Conservation (phyloP, 192 early-diverging fungal species). For the Radiomyces spectabilis region DNA sequence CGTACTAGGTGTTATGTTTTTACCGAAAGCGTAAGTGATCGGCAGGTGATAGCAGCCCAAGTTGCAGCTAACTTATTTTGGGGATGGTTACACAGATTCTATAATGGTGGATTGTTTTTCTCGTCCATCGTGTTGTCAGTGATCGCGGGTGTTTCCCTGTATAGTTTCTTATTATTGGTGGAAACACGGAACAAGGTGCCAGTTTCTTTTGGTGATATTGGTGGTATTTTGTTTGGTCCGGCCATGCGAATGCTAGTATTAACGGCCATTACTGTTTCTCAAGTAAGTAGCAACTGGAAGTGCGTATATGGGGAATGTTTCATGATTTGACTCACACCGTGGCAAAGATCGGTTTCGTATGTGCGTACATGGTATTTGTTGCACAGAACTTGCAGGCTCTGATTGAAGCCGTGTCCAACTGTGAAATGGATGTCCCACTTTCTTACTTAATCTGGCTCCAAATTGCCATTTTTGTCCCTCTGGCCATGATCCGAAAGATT, state of each 20-base stretch:
- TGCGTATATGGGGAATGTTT: not conserved
- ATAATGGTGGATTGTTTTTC: constrained; percentile 56
- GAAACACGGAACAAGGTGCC: constrained; percentile 52
- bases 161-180: constrained; percentile 59
- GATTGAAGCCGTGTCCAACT: constrained; percentile 65
- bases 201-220: constrained; percentile 64
- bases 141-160: constrained; percentile 55
- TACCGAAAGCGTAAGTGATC: constrained; percentile 16
- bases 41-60: too few relatives aligned
- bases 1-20: constrained; percentile 27
- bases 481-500: constrained; percentile 87
- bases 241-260: constrained; percentile 54
- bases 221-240: constrained; percentile 51
- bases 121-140: constrained; percentile 44
- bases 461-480: constrained; percentile 68
- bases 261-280: constrained; percentile 34
- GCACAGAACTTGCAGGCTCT: constrained; percentile 79
- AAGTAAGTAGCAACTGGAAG: constrained; percentile 5
- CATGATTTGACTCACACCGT: not conserved
- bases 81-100: constrained; percentile 43
- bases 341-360: constrained; percentile 76
- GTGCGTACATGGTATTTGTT: constrained; percentile 87
- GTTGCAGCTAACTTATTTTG: constrained; percentile 2
- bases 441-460: constrained; percentile 59
- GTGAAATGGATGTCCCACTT: constrained; percentile 38